A percentile compares a stretch with the other conserved stretches of the same genome.
Evolutionary conservation across 345 rosid species (phyloP).

Genomic region (Alliaria petiolata): DNA sequence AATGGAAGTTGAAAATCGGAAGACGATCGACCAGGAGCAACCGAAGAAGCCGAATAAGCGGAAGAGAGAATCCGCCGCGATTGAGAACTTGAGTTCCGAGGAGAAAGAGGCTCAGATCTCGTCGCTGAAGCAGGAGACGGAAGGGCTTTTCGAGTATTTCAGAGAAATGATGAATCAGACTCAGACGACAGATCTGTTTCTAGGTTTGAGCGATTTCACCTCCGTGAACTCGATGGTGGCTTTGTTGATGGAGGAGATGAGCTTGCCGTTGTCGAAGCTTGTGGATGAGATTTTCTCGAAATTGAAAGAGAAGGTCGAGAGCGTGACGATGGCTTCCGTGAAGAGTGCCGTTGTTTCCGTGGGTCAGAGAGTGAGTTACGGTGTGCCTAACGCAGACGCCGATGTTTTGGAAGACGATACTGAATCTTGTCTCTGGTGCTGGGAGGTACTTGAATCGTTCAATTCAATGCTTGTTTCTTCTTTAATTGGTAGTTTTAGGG

Average conservation of each 20-base stretch:
- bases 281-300: slow-evolving; percentile 47
- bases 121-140: slow-evolving; percentile 41
- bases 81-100: slow-evolving; percentile 29
- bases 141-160: slow-evolving; percentile 54
- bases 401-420: slow-evolving; percentile 82
- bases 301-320: slow-evolving; percentile 36
- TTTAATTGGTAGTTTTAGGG: background rate
- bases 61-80: slow-evolving; percentile 42
- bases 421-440: slow-evolving; percentile 74
- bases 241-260: slow-evolving; percentile 72
- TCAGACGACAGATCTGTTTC: slow-evolving; percentile 25
- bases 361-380: slow-evolving; percentile 79
- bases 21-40: slow-evolving; percentile 18
- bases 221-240: slow-evolving; percentile 52
- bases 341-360: slow-evolving; percentile 59
- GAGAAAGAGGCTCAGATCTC: slow-evolving; percentile 45
- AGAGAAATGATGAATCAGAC: slow-evolving; percentile 33
- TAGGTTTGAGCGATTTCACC: slow-evolving; percentile 30
- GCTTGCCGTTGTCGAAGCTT: slow-evolving; percentile 54
- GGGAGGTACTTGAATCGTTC: slow-evolving; percentile 62
- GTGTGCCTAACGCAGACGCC: slow-evolving; percentile 62
- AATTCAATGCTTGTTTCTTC: background rate
- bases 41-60: slow-evolving; percentile 47
- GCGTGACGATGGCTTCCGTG: slow-evolving; percentile 41
- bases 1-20: slow-evolving; percentile 16